A percentile compares a stretch with the other conserved stretches of the same genome.
Conservation (phyloP, 768 basidiomycete species). For the Leccinum truebloodii region DNA sequence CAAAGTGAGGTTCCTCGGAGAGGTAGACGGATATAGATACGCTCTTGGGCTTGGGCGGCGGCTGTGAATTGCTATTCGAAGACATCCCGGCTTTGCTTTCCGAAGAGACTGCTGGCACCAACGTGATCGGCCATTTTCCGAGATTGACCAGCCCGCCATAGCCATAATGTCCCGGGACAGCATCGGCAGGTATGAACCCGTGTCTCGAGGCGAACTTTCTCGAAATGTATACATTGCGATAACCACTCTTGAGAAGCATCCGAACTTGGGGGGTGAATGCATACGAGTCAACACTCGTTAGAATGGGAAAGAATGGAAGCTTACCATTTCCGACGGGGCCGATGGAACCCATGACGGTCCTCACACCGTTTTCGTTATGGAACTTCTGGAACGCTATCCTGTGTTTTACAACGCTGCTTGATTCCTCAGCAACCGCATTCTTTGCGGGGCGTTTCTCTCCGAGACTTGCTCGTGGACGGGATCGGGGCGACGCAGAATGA, state of each 20-base stretch:
- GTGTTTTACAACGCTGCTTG: constrained; percentile 57
- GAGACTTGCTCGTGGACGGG: constrained; percentile 36
- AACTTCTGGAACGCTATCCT: constrained; percentile 83
- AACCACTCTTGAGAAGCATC: constrained; percentile 91
- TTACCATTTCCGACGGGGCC: constrained; percentile 86
- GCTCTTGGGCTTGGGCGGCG: constrained; percentile 36
- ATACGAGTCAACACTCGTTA: background rate
- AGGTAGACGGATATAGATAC: constrained; percentile 72
- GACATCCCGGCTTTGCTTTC: background rate
- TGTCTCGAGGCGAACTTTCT: constrained; percentile 88
- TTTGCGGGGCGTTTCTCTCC: constrained; percentile 43
- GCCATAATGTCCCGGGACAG: constrained; percentile 90
- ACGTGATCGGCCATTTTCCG: constrained; percentile 85
- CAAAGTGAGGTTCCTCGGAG: constrained; percentile 94
- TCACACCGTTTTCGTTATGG: constrained; percentile 88
- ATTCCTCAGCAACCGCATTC: constrained; percentile 30
- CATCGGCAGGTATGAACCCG: constrained; percentile 85
- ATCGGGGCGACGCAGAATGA: constrained; percentile 31
- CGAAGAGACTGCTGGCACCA: constrained; percentile 36
- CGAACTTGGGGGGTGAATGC: constrained; percentile 51
- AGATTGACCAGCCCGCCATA: constrained; percentile 87
- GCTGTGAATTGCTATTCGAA: background rate
- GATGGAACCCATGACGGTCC: constrained; percentile 89
- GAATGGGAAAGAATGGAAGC: constrained; percentile 19
- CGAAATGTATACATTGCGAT: constrained; percentile 94